Evolutionary conservation across 768 basidiomycete genomes (phyloP).

Genomic region (Lactifluus pinguis): DNA sequence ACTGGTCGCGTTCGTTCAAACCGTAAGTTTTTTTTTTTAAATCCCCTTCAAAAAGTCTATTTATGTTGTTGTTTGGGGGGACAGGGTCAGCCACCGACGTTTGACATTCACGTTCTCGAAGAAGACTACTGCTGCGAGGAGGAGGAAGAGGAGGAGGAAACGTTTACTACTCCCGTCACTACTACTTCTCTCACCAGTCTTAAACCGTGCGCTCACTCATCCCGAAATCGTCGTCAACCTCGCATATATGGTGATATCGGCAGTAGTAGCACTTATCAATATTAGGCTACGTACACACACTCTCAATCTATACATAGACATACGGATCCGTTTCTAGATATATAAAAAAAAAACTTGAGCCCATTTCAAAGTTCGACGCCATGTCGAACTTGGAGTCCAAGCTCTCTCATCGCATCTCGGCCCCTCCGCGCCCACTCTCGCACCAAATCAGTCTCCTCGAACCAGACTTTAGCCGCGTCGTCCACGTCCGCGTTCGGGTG

Average conservation of each 20-base stretch:
- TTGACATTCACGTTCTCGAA: constrained; percentile 6
- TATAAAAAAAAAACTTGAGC: too few species aligned
- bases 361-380: constrained; percentile 27
- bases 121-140: neutral
- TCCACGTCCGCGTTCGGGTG: too few species aligned
- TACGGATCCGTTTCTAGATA: too few species aligned
- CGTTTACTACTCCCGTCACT: too few species aligned
- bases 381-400: constrained; percentile 39
- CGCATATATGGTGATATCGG: neutral
- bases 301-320: too few species aligned
- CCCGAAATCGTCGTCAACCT: neutral
- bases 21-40: neutral
- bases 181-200: too few species aligned
- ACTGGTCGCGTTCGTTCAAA: neutral
- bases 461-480: constrained; percentile 36
- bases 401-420: constrained; percentile 35
- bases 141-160: neutral
- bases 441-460: constrained; percentile 35
- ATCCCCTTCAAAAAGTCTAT: neutral
- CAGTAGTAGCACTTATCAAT: too few species aligned
- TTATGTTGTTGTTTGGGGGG: neutral
- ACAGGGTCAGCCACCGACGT: neutral
- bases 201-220: neutral
- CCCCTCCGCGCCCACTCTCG: constrained; percentile 47
- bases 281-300: too few species aligned